Evolutionary conservation across 2,329 filamentous ascomycete species (phyloP), one percentile per base, ranked within the genome.

Genomic region (Neoscytalidium dimidiatum): DNA sequence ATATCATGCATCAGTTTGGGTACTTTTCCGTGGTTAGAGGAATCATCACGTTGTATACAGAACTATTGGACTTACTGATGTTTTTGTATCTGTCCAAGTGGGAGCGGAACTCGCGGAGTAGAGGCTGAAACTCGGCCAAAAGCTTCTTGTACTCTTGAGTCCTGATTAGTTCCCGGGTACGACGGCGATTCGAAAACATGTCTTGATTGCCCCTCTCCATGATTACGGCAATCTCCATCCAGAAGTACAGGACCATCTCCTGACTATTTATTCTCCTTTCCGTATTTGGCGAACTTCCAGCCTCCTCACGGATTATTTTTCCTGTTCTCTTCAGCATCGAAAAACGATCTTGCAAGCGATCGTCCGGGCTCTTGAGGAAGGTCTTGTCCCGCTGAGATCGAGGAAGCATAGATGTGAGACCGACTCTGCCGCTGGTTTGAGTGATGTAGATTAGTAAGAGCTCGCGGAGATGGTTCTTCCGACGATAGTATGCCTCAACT

Each of bases 371-470:
- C 8, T 70, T 71, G 0, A 71, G 69, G 21, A 70, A 66, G 3
- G 67, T 64, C 7, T 73, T 60, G 26, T 70, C 71, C 8, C 62
- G 71, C 44, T 76, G 71, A 21, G 75, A 71, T 62, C 77, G 77
- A 2, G 94, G 93, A 2, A 97, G 89, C 92, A 97, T 97, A 60
- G 92, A 96, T 0, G 93, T 96, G 82, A 96, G 92, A 1, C 93
- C 94, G 11, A 99, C 85, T 19, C 95, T 88, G 19, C 94, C 95
- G 67, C 93, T 94, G n/a, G 96, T 90, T 77, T 98, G 94, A 1
- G 92, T 94, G 44, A 96, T 87, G 75, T 98, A 98, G 66, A 97
- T 92, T 64, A 97, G 83, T 7, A 99, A 86, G 5, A 98, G 82
- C 44, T 94, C 87, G 72, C 94, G 93, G 71, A 97, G 91, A 66